phyloP scores from a whole-genome alignment of 805 yeast genomes.

The Saccharomycopsis oosterbeekiorum region DNA sequence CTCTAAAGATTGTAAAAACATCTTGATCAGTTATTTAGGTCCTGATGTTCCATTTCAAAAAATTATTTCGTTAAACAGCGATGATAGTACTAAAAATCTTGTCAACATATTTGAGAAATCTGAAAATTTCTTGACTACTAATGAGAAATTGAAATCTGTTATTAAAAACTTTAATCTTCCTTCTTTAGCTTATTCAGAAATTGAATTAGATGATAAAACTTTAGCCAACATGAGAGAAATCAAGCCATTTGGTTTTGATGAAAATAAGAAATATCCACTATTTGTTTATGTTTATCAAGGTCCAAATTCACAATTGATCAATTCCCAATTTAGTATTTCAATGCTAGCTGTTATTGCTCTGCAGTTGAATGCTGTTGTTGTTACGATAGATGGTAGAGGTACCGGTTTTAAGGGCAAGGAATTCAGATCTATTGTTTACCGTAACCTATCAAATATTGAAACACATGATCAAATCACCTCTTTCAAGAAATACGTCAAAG shows the following conservation, averaged over 20 bases:
- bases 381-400: constrained; percentile 95
- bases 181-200: constrained; percentile 37
- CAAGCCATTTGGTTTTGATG: constrained; percentile 63
- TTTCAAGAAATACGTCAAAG: constrained; percentile 57
- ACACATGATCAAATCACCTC: constrained; percentile 81
- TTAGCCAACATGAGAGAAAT: constrained; percentile 64
- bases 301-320: constrained; percentile 83
- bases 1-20: constrained; percentile 69
- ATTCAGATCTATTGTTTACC: constrained; percentile 74
- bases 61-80: constrained; percentile 44
- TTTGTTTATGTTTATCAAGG: constrained; percentile 92
- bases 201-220: constrained; percentile 38
- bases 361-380: constrained; percentile 72
- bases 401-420: constrained; percentile 81
- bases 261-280: constrained; percentile 50
- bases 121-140: constrained; percentile 35
- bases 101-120: constrained; percentile 21
- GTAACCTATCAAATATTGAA: constrained; percentile 72
- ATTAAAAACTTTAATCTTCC: constrained; percentile 49
- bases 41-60: constrained; percentile 75
- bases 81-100: neutral
- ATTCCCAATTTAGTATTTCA: constrained; percentile 45
- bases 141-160: constrained; percentile 32
- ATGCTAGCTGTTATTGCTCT: constrained; percentile 75
- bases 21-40: constrained; percentile 63